Percentiles rank a stretch among this genome's conserved stretches.
Evolutionary conservation across 1,284 basidiomycete genomes (phyloP).

Genomic region (Coniferiporia sulphurascens): DNA sequence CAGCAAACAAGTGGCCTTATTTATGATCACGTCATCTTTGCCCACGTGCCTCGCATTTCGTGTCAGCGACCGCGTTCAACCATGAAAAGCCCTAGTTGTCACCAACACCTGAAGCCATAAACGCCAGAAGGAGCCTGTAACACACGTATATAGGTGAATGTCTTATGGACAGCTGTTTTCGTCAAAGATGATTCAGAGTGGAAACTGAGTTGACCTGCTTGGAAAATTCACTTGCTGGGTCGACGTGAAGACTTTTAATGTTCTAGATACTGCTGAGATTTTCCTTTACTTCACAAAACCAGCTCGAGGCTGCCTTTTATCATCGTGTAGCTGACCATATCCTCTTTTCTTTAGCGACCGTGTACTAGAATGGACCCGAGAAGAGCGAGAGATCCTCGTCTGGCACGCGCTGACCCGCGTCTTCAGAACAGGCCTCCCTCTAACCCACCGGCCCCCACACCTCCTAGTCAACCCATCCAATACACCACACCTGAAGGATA

Average conservation of each 20-base stretch:
- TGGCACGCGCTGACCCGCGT: constrained; percentile 63
- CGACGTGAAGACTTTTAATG: constrained; percentile 66
- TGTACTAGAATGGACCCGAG: constrained; percentile 62
- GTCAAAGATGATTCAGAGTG: constrained; percentile 80
- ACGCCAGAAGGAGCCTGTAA: too few relatives aligned
- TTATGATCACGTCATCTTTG: too few relatives aligned
- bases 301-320: neutral
- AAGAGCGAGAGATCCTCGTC: constrained; percentile 71
- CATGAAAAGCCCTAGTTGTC: too few relatives aligned
- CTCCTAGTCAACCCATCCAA: constrained; percentile 22
- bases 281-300: neutral
- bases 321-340: neutral
- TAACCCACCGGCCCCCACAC: constrained; percentile 32
- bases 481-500: constrained; percentile 3
- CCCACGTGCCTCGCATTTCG: too few relatives aligned
- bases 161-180: constrained; percentile 6
- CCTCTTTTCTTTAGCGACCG: neutral
- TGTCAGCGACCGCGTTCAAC: too few relatives aligned
- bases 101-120: too few relatives aligned
- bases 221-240: constrained; percentile 43
- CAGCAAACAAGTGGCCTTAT: too few relatives aligned
- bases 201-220: constrained; percentile 69
- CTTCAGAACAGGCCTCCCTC: constrained; percentile 45
- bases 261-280: constrained; percentile 87
- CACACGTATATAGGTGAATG: neutral